These are phyloP conservation scores for Citrus reticulata DNA, from an alignment of 345 rosid species.

Conservation along the genomic window DNA sequence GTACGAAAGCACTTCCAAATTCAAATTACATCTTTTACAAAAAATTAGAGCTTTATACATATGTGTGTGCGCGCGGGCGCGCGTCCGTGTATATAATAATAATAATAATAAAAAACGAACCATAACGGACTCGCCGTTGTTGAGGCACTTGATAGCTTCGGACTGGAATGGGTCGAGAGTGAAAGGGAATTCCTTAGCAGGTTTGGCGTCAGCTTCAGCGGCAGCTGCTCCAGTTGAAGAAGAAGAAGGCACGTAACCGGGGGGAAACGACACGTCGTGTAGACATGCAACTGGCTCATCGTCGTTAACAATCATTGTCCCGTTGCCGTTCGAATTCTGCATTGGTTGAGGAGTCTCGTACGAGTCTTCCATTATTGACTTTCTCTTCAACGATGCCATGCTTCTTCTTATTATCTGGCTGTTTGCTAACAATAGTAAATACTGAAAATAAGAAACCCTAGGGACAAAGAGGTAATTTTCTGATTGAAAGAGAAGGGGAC, in stretches of 20 bases:
- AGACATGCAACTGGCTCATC: neutral
- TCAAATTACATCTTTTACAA: neutral
- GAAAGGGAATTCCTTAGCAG: conserved; percentile 90
- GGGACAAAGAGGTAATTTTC: neutral
- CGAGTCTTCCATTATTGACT: conserved; percentile 1
- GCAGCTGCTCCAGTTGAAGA: neutral
- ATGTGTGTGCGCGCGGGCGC: no score
- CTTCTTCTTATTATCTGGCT: neutral
- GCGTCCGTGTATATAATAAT: no score
- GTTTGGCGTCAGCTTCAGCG: conserved; percentile 29
- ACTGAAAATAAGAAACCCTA: neutral
- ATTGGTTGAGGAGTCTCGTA: neutral
- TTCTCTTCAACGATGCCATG: conserved; percentile 7
- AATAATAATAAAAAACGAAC: conserved; percentile 7
- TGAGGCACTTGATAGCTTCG: conserved; percentile 91
- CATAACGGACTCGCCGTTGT: conserved; percentile 87
- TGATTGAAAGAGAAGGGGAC: no score
- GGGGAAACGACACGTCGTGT: conserved; percentile 14
- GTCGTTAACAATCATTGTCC: neutral
- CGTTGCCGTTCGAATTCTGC: neutral
- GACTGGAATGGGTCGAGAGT: conserved; percentile 93
- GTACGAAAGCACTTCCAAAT: neutral
- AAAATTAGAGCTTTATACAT: neutral
- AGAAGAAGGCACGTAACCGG: neutral
- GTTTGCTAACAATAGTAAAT: no score